These are phyloP conservation scores for Jacaranda mimosifolia DNA, from an alignment of 257 asterid genomes.

Conservation along the genomic window DNA sequence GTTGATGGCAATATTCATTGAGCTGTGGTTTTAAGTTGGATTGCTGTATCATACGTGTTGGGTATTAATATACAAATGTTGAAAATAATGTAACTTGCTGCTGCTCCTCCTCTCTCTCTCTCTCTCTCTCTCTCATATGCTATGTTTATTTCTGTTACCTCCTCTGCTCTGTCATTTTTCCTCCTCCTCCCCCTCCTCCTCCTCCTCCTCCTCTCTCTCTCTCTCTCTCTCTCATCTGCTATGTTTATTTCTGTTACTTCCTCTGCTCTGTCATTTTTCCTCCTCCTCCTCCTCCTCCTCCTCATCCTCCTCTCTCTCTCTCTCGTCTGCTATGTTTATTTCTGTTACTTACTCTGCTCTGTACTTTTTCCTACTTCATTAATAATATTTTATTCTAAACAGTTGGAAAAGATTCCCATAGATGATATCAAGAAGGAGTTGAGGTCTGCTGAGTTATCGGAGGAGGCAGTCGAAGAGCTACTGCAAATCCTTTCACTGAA, in stretches of 20 bases:
- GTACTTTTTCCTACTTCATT: slow-evolving; percentile 14
- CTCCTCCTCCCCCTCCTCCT: no score
- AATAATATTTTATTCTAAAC: slow-evolving; percentile 29
- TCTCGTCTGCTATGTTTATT: background rate
- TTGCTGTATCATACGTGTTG: no score
- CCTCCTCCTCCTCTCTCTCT: background rate
- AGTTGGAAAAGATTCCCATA: slow-evolving; percentile 93
- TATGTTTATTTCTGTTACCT: background rate
- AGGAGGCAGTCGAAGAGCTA: slow-evolving; percentile 86
- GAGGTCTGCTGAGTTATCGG: slow-evolving; percentile 80
- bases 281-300: no score
- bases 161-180: slow-evolving; percentile 25
- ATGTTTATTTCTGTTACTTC: slow-evolving; percentile 6
- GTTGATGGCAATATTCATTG: background rate
- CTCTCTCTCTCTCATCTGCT: background rate
- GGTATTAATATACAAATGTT: background rate
- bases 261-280: slow-evolving; percentile 23
- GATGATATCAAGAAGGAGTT: slow-evolving; percentile 90
- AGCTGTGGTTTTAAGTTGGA: no score
- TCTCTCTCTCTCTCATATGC: background rate
- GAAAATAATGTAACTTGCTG: background rate
- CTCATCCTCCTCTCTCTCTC: background rate
- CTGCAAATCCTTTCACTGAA: slow-evolving; percentile 80
- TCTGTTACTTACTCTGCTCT: slow-evolving; percentile 29
- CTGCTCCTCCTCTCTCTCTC: background rate